phyloP scores from a whole-genome alignment of 495 filamentous ascomycete genomes.

The Annulohypoxylon bovei region DNA sequence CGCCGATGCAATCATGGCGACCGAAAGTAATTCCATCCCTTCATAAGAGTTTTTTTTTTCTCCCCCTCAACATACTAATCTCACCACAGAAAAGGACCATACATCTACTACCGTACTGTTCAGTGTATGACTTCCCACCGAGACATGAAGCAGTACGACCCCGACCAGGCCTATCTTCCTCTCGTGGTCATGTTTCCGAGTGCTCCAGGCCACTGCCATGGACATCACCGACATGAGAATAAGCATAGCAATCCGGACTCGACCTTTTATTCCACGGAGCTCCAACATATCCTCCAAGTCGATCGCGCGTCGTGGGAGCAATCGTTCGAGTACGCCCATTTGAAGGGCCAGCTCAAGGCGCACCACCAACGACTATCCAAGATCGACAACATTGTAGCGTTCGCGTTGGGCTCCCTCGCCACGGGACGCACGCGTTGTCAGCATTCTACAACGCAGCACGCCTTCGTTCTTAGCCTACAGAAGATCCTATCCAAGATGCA shows the following conservation, averaged over 20 bases:
- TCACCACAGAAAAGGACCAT: background rate
- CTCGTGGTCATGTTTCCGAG: background rate
- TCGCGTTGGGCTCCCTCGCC: constrained; percentile 18
- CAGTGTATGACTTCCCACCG: background rate
- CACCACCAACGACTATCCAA: background rate
- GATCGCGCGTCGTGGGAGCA: constrained; percentile 6
- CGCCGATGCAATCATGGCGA: constrained; percentile 18
- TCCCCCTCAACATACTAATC: background rate
- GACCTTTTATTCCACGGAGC: background rate
- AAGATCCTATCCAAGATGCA: constrained; percentile 1
- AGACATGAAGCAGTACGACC: constrained; percentile 1
- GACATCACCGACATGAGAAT: background rate
- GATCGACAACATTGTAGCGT: constrained; percentile 18
- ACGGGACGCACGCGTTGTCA: background rate
- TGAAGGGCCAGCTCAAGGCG: background rate
- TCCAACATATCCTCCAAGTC: background rate
- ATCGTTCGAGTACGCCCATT: background rate
- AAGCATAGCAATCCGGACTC: background rate
- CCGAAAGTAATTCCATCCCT: constrained; percentile 7
- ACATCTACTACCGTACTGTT: constrained; percentile 23
- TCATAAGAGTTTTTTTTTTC: background rate
- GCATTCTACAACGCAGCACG: constrained; percentile 14
- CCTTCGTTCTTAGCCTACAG: constrained; percentile 20
- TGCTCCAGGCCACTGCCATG: background rate
- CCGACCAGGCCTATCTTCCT: constrained; percentile 4